A percentile compares a stretch with the other conserved stretches of the same genome.
Conservation (phyloP, 2,329 filamentous ascomycete species). For the Ophiostoma pallidulum region DNA sequence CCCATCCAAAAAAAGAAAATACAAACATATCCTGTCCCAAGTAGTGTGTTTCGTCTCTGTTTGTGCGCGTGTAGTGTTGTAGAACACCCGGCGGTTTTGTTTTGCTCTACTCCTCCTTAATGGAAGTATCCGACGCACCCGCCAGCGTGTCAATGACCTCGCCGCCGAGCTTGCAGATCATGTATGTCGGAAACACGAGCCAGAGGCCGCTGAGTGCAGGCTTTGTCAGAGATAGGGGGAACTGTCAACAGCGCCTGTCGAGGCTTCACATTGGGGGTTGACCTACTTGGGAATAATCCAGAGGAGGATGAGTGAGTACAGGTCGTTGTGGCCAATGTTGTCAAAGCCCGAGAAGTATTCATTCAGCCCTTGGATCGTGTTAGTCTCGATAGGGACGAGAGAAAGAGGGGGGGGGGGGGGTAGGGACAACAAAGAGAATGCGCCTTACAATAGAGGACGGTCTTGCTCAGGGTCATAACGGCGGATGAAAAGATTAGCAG, state of each 20-base stretch:
- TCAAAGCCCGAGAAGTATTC: constrained; percentile 47
- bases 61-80: no score
- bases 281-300: constrained; percentile 53
- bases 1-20: no score
- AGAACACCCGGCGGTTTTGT: no score
- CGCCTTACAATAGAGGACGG: constrained; percentile 50
- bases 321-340: constrained; percentile 48
- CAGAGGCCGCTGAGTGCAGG: constrained; percentile 38
- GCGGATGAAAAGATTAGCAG: constrained; percentile 43
- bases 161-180: constrained; percentile 39
- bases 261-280: no score
- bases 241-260: no score
- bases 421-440: no score
- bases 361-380: constrained; percentile 36
- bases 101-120: constrained; percentile 34
- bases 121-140: constrained; percentile 24
- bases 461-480: constrained; percentile 54
- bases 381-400: not conserved
- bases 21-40: no score
- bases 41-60: no score
- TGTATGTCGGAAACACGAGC: constrained; percentile 44
- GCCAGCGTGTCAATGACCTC: constrained; percentile 41
- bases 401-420: not conserved
- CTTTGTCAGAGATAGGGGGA: no score
- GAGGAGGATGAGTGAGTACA: constrained; percentile 35